Percentiles rank a stretch among this genome's conserved stretches.
Conservation (phyloP, 805 yeast species). For the Kodamaea laetipori region DNA sequence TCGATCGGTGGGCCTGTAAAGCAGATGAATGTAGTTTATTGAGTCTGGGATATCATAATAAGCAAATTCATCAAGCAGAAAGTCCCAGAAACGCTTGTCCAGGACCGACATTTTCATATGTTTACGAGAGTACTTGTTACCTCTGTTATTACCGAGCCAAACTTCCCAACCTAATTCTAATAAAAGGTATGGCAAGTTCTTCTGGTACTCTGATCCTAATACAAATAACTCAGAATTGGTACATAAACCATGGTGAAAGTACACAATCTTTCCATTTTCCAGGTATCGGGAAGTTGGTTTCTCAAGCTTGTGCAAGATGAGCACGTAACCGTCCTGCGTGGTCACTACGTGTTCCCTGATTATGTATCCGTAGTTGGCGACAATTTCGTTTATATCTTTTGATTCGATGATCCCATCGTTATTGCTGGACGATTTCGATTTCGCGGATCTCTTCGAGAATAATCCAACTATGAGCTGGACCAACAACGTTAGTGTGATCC, state of each 20-base stretch:
- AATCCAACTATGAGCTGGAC: constrained; percentile 4
- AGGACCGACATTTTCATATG: constrained; percentile 29
- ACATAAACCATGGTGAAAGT: constrained; percentile 35
- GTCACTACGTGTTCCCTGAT: constrained; percentile 33
- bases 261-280: constrained; percentile 21
- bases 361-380: constrained; percentile 24
- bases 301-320: constrained; percentile 32
- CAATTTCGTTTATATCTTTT: constrained; percentile 27
- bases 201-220: constrained; percentile 24
- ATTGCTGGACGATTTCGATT: constrained; percentile 1
- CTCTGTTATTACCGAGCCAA: constrained; percentile 22
- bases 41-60: constrained; percentile 34
- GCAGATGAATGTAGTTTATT: constrained; percentile 23
- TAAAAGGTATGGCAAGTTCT: constrained; percentile 21
- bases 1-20: constrained; percentile 19
- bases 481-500: constrained; percentile 4
- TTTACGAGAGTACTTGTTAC: constrained; percentile 32
- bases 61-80: constrained; percentile 35
- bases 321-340: constrained; percentile 30
- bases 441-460: not conserved
- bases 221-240: constrained; percentile 34
- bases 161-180: constrained; percentile 20
- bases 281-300: constrained; percentile 3
- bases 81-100: constrained; percentile 32
- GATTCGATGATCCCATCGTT: constrained; percentile 17